Base-by-base conservation (phyloP, 257 asterid species). In the Ballota nigra region DNA sequence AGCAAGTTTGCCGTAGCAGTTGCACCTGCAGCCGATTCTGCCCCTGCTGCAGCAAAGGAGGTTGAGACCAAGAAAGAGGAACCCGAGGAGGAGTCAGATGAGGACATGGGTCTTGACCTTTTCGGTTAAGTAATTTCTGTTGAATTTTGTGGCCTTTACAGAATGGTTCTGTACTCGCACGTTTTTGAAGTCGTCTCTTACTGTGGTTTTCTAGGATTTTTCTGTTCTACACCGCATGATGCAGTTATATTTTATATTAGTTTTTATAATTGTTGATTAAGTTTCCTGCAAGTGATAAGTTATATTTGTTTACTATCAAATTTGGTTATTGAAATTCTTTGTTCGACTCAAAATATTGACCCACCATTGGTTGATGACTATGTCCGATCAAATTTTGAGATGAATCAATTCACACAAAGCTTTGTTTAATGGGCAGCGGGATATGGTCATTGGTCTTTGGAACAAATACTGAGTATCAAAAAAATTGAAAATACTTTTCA, bases 41-140 rank as follows among this genome's bases (percentile, higher is more conserved):
- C 83, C 0, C 65, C 86, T 15, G 82, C 92, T 1, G 84, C 87
- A 10, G 86, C 90, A 38, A 83, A 38, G 59, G 97, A 86, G 79
- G 96, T 82, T 74, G 79, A 89, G 84, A 91, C 84, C 75, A 80
- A 89, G 84, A 91, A 87, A 75, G 96, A 85, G 2, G 99, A 88
- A 5, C 86, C 89, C 0, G 88, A 67, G 0, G 98, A 88, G 49
- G 97, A 80, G 66, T 85, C 90, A 0, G 98, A 92, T 58, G 98
- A 85, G 0, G 98, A 89, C 75, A 10, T 88, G 80, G 94, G 89
- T 3, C 83, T 86, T 49, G 38, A 87, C 65, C 87, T 90, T 13
- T 92, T 92, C 63, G 97, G 88, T 41, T 88, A 84, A 82, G 76
- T 73, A 41, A 24, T 43, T 26, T 31, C 15, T 2, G 40, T 28